Evolutionary conservation across 75 land plant genomes (phyloP), one percentile per base, ranked within the genome.

Genomic region (Cryptomeria japonica): DNA sequence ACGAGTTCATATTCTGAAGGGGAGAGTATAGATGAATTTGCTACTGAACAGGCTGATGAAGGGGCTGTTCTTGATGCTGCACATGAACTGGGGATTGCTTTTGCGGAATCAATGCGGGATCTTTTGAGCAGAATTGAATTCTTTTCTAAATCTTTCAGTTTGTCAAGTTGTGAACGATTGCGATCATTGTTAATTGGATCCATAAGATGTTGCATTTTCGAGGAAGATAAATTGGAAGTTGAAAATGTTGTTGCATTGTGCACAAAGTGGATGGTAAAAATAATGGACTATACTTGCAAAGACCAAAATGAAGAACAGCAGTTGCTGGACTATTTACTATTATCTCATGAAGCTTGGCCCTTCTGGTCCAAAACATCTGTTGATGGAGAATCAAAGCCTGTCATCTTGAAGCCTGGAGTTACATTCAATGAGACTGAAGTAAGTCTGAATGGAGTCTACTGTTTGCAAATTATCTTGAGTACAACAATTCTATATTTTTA

Each of bases 291-390:
- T 80, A 64, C 93, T 8, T 90, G 94, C 82, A 87, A 73, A 5
- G 89, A 91, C 70, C 87, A 87, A 56, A 42, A 61, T 73, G 92
- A 94, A 56, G 89, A 89, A 61, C 95, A 94, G 84, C 61, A 68
- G 68, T 53, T 94, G 31, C 80, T 96, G 78, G 94, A 95, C 80
- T 88, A 86, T 31, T 72, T 94, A 85, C 90, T 97, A 38, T 85
- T 87, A 42, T 88, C 92, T 14, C n/a, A 53, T 78, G 91, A 90
- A n/a, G 89, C 28, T 37, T 97, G 97, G 99, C 96, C 97, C 76
- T 38, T 89, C 46, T 97, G 95, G 95, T 91, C 87, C 51, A 64
- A 39, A 64, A 92, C 91, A 31, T 77, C 83, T 84, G 55, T 61
- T 31, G 86, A 80, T 28, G 38, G 28, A n/a, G 84, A 64, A 76